These are phyloP conservation scores for Draba incana DNA, from an alignment of 345 rosid species.

Conservation along the genomic window DNA sequence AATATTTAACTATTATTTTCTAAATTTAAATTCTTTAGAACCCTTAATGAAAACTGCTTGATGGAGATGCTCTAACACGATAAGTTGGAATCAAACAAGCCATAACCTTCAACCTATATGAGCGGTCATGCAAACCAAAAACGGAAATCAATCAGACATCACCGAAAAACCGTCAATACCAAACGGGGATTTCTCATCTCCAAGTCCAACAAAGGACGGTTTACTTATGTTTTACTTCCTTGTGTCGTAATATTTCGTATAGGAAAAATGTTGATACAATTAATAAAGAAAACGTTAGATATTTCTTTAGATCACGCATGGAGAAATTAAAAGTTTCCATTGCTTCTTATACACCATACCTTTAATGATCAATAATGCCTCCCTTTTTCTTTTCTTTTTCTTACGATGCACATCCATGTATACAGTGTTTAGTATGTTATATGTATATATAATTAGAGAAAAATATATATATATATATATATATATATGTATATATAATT, in stretches of 20 bases:
- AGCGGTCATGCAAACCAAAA: too few relatives aligned
- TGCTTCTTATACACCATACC: slow-evolving; percentile 41
- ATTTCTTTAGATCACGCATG: slow-evolving; percentile 32
- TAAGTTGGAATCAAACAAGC: too few relatives aligned
- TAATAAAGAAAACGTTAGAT: slow-evolving; percentile 12
- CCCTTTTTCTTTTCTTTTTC: slow-evolving; percentile 30
- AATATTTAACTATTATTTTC: too few relatives aligned
- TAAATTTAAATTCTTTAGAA: too few relatives aligned
- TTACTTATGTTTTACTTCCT: neutral
- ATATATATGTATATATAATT: neutral
- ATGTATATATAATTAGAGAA: neutral
- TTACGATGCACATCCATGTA: slow-evolving; percentile 34
- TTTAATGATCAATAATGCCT: slow-evolving; percentile 37
- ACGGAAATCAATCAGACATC: too few relatives aligned
- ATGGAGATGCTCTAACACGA: too few relatives aligned
- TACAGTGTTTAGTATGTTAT: slow-evolving; percentile 18
- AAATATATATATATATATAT: too few relatives aligned
- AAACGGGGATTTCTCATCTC: too few relatives aligned
- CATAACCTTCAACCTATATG: too few relatives aligned
- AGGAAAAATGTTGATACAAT: slow-evolving; percentile 23
- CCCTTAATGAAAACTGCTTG: too few relatives aligned
- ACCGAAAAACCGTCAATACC: too few relatives aligned
- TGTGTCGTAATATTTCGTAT: neutral
- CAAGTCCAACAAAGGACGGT: neutral
- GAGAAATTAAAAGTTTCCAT: slow-evolving; percentile 25